phyloP scores from a whole-genome alignment of 129 eudicot genomes.

The Flaveria bidentis region DNA sequence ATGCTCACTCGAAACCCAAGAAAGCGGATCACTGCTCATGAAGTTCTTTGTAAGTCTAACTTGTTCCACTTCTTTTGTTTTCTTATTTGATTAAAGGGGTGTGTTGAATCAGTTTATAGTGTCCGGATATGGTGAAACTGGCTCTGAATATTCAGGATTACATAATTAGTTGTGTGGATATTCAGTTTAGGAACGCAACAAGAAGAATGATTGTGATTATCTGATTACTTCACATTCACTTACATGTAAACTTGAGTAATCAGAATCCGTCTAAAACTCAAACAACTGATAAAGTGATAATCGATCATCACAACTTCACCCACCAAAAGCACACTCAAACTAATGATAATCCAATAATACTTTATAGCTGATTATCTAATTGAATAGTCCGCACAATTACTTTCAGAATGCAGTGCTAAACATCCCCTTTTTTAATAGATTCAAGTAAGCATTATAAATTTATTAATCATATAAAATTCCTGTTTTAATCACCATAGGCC shows the following conservation, averaged over 20 bases:
- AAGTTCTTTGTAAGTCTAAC: slow-evolving; percentile 69
- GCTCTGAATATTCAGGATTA: not conserved
- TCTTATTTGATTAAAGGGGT: not conserved
- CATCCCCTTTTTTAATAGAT: no score
- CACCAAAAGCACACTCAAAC: no score
- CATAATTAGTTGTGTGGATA: not conserved
- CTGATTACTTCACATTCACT: no score
- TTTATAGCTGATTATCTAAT: no score
- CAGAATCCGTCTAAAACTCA: not conserved
- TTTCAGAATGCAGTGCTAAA: no score
- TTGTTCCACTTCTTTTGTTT: not conserved
- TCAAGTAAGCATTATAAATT: no score
- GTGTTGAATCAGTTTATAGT: not conserved
- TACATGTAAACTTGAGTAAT: no score
- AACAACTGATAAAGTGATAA: no score
- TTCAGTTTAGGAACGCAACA: not conserved
- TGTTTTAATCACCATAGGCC: slow-evolving; percentile 46
- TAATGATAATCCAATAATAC: no score
- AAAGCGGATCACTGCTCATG: slow-evolving; percentile 73
- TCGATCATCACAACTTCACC: no score
- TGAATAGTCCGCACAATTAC: no score
- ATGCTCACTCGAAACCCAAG: slow-evolving; percentile 79
- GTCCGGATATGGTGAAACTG: not conserved
- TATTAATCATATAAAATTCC: not conserved
- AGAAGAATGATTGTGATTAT: no score